A percentile compares a stretch with the other conserved stretches of the same genome.
Conservation (phyloP, 805 yeast species). For the Candida boleticola region DNA sequence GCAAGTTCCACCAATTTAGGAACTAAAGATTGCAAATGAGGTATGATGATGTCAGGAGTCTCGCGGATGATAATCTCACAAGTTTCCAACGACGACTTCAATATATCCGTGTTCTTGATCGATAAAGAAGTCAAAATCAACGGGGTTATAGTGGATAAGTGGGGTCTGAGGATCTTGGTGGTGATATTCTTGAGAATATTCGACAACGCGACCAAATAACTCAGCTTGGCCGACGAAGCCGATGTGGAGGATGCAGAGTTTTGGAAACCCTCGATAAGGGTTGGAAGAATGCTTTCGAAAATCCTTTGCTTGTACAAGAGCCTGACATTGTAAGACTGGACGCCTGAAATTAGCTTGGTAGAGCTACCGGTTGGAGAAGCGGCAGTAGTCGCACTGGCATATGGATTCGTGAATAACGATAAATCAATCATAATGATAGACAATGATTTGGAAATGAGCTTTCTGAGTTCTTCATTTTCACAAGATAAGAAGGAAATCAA, state of each 20-base stretch:
- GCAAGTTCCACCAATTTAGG: conserved; percentile 49
- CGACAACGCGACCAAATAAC: conserved; percentile 63
- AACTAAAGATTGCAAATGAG: conserved; percentile 55
- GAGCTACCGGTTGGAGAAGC: conserved; percentile 20
- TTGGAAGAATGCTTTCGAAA: conserved; percentile 59
- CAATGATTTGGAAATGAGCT: conserved; percentile 48
- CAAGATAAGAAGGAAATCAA: conserved; percentile 20
- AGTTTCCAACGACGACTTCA: conserved; percentile 61
- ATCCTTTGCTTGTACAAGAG: conserved; percentile 78
- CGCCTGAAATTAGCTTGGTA: conserved; percentile 38
- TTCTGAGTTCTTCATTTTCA: conserved; percentile 22
- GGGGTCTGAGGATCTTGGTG: conserved; percentile 59
- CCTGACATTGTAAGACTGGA: conserved; percentile 56
- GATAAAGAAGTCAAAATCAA: conserved; percentile 64
- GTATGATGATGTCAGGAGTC: conserved; percentile 48
- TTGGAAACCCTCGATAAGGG: conserved; percentile 50
- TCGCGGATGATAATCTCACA: conserved; percentile 54
- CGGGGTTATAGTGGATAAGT: conserved; percentile 65
- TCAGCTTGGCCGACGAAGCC: conserved; percentile 37
- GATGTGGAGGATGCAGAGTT: conserved; percentile 17
- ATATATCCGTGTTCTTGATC: conserved; percentile 46
- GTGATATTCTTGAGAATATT: conserved; percentile 65
- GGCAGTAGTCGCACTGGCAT: too few relatives aligned
- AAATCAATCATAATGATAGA: conserved; percentile 69
- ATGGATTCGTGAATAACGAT: conserved; percentile 54